These are phyloP conservation scores for Coemansia sp. DNA, from an alignment of 371 early-diverging fungal genomes.

Conservation along the genomic window DNA sequence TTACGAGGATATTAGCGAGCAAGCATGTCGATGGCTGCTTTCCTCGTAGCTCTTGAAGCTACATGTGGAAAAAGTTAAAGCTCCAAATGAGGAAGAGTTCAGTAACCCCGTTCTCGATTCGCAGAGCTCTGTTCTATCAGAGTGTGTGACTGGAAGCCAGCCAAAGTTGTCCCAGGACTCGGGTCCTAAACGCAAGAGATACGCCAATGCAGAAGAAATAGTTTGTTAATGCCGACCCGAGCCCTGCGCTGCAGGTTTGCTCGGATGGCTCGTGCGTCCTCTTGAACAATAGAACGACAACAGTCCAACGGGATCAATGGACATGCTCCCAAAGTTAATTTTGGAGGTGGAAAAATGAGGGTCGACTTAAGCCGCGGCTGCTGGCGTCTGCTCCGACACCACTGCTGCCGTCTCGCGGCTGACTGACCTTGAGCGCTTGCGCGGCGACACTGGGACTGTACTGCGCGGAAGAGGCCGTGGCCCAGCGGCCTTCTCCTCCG, in stretches of 20 bases:
- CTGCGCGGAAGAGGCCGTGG: conserved; percentile 17
- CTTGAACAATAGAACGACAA: background rate
- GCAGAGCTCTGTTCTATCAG: conserved; percentile 1
- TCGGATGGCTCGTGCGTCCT: background rate
- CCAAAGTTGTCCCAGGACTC: background rate
- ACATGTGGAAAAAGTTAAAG: too few species aligned
- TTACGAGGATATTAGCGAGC: too few species aligned
- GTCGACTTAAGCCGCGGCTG: background rate
- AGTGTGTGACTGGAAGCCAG: background rate
- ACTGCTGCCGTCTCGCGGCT: conserved; percentile 25
- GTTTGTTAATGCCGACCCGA: too few species aligned
- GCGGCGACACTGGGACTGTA: conserved; percentile 31
- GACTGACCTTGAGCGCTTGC: conserved; percentile 47
- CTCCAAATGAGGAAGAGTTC: background rate
- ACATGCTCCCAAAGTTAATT: background rate
- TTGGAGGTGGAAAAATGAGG: background rate
- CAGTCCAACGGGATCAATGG: background rate
- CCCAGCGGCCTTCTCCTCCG: conserved; percentile 14
- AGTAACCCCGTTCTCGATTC: background rate
- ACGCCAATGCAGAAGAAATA: background rate
- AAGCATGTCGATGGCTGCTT: too few species aligned
- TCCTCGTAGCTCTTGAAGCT: too few species aligned
- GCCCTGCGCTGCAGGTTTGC: background rate
- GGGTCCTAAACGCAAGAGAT: background rate
- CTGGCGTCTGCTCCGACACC: conserved; percentile 12